Conservation (phyloP, 805 yeast species). For the Starmerella powellii region DNA sequence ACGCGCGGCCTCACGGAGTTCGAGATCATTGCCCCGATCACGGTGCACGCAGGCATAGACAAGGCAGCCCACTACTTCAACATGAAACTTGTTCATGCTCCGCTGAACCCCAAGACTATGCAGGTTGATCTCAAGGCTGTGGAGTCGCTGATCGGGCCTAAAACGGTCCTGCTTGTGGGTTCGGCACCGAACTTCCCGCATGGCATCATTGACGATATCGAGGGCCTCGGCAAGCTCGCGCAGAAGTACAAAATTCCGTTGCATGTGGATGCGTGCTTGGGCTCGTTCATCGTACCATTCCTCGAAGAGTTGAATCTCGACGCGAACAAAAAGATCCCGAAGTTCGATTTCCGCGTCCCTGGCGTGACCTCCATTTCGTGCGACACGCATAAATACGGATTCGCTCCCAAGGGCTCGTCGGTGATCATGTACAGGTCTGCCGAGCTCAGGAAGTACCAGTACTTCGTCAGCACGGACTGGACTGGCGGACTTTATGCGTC, state of each 20-base stretch:
- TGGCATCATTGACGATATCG: constrained; percentile 87
- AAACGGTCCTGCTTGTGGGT: constrained; percentile 76
- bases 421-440: constrained; percentile 74
- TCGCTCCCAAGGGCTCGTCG: constrained; percentile 95
- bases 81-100: constrained; percentile 72
- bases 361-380: constrained; percentile 97
- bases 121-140: constrained; percentile 57
- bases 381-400: constrained; percentile 97
- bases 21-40: constrained; percentile 77
- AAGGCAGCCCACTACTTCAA: constrained; percentile 87
- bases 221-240: constrained; percentile 53
- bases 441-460: constrained; percentile 64
- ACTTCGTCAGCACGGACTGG: constrained; percentile 77
- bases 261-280: constrained; percentile 93
- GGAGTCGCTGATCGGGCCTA: constrained; percentile 51
- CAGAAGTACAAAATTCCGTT: constrained; percentile 61
- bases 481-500: constrained; percentile 92
- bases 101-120: constrained; percentile 52
- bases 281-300: constrained; percentile 80
- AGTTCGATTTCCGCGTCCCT: constrained; percentile 73
- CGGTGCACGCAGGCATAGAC: constrained; percentile 90
- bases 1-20: constrained; percentile 51
- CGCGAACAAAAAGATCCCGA: constrained; percentile 29
- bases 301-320: constrained; percentile 44
- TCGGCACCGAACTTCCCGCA: constrained; percentile 97